phyloP scores from a whole-genome alignment of 805 yeast genomes.

The Komagataella mondaviorum region DNA sequence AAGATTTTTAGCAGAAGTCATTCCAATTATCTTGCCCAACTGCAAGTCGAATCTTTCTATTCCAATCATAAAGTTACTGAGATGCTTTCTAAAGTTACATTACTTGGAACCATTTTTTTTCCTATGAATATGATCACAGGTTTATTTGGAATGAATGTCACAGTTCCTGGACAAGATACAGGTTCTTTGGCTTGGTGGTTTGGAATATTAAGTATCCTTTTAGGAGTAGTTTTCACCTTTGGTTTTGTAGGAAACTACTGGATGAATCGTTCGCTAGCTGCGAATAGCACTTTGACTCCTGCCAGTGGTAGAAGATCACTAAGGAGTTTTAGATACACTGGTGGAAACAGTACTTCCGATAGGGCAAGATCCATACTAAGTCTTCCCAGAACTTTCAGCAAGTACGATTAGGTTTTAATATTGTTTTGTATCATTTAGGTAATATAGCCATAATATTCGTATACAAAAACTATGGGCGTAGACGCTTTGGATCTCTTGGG shows the following conservation, averaged over 20 bases:
- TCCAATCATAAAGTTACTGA: conserved; percentile 78
- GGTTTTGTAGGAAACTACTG: conserved; percentile 12
- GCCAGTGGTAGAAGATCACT: conserved; percentile 11
- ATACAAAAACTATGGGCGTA: conserved; percentile 50
- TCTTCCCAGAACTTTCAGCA: conserved; percentile 11
- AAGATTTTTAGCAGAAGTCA: conserved; percentile 89
- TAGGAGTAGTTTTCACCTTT: conserved; percentile 10
- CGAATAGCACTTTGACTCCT: conserved; percentile 3
- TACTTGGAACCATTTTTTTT: conserved; percentile 79
- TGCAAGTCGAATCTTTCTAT: conserved; percentile 85
- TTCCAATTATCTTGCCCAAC: conserved; percentile 82
- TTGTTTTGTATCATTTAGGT: neutral
- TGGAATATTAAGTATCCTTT: conserved; percentile 18
- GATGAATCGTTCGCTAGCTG: conserved; percentile 9
- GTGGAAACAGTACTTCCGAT: conserved; percentile 6
- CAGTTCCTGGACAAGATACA: conserved; percentile 57
- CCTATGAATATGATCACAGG: conserved; percentile 89
- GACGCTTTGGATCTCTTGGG: conserved; percentile 97
- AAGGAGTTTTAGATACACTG: conserved; percentile 15
- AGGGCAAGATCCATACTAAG: conserved; percentile 14
- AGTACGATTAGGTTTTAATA: neutral
- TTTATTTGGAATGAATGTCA: conserved; percentile 91
- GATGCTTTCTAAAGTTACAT: conserved; percentile 78
- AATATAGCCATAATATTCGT: neutral
- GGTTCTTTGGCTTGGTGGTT: conserved; percentile 40